phyloP scores from a whole-genome alignment of 148 eudicot genomes.

The Rhododendron henanense region DNA sequence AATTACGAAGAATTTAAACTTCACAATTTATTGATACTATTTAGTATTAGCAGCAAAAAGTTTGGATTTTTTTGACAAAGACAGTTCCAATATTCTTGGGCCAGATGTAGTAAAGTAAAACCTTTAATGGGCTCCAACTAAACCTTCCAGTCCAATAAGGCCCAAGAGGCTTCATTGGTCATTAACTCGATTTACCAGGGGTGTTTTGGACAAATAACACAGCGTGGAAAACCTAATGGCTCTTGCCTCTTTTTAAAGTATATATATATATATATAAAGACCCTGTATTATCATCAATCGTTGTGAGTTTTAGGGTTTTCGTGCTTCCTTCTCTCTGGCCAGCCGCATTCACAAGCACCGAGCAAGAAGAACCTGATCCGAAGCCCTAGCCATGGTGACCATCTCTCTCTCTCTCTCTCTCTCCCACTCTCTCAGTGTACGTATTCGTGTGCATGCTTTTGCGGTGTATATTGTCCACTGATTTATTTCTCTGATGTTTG shows the following conservation, averaged over 20 bases:
- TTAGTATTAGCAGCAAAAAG: too few species aligned
- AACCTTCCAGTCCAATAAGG: neutral
- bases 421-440: neutral
- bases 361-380: neutral
- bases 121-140: neutral
- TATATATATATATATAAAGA: too few species aligned
- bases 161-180: neutral
- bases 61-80: too few species aligned
- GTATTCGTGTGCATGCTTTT: neutral
- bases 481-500: neutral
- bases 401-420: neutral
- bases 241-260: neutral
- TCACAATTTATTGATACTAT: too few species aligned
- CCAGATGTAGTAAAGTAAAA: neutral
- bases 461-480: neutral
- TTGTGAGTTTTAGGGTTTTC: neutral
- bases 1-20: neutral
- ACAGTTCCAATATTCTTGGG: too few species aligned
- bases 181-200: neutral
- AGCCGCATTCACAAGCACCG: neutral
- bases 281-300: neutral
- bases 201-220: neutral
- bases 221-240: neutral
- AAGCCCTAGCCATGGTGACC: constrained; percentile 13
- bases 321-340: neutral